Evolutionary conservation across 257 asterid species (phyloP).

Genomic region (Eucommia ulmoides): DNA sequence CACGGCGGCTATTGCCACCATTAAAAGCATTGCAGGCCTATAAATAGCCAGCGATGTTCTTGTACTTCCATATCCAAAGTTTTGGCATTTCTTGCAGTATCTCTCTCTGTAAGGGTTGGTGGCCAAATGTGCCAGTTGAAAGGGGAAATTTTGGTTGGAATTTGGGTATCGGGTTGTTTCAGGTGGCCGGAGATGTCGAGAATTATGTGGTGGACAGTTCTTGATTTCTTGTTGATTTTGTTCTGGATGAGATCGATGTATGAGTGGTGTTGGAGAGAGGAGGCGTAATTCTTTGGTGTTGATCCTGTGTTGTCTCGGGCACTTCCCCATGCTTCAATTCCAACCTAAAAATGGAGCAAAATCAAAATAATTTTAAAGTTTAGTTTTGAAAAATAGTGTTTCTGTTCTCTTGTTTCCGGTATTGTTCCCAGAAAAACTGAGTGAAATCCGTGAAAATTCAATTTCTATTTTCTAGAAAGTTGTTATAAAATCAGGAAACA

Average conservation of each 20-base stretch:
- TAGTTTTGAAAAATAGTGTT: too few species aligned
- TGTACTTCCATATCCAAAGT: constrained; percentile 15
- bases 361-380: too few species aligned
- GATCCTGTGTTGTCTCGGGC: constrained; percentile 49
- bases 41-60: constrained; percentile 29
- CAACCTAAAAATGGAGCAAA: constrained; percentile 37
- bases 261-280: constrained; percentile 49
- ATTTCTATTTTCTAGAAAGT: too few species aligned
- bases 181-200: constrained; percentile 38
- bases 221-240: constrained; percentile 28
- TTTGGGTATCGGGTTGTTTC: too few species aligned
- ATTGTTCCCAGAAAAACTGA: too few species aligned
- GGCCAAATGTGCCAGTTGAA: too few species aligned
- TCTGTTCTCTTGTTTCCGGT: too few species aligned
- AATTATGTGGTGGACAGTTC: constrained; percentile 29
- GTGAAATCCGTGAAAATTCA: too few species aligned
- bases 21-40: constrained; percentile 39
- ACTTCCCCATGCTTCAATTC: constrained; percentile 60
- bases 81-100: too few species aligned
- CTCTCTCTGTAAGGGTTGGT: too few species aligned
- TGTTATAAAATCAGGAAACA: too few species aligned
- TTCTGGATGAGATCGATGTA: constrained; percentile 50
- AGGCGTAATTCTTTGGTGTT: constrained; percentile 70
- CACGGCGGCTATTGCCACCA: constrained; percentile 32
- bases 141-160: too few species aligned